A percentile compares a stretch with the other conserved stretches of the same genome.
These are phyloP conservation scores for Hypoxylon sp. DNA, from an alignment of 2,329 filamentous ascomycete genomes.

Conservation along the genomic window DNA sequence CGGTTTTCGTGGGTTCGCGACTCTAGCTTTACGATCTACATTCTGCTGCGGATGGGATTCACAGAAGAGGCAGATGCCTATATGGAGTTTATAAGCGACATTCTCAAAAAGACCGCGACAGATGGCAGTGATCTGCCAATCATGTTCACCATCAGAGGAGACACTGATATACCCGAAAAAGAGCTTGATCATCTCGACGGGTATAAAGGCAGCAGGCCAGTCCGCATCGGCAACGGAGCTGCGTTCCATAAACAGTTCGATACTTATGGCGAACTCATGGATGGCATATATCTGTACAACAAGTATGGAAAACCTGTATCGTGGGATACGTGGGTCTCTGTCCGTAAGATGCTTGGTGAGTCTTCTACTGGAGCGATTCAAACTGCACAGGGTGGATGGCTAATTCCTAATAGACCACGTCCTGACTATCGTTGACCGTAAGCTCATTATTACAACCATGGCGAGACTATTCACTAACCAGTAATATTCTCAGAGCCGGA, in stretches of 20 bases:
- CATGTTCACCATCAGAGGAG: conserved; percentile 84
- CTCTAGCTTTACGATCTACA: conserved; percentile 82
- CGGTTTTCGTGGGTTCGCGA: conserved; percentile 85
- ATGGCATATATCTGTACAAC: conserved; percentile 82
- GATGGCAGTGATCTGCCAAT: conserved; percentile 76
- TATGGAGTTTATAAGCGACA: conserved; percentile 81
- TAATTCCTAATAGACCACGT: conserved; percentile 69
- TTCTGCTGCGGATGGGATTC: conserved; percentile 81
- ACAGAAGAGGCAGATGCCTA: conserved; percentile 81
- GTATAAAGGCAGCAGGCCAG: conserved; percentile 77
- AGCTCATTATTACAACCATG: conserved; percentile 30
- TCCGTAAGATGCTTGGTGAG: conserved; percentile 74
- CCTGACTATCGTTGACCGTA: conserved; percentile 72
- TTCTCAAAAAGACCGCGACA: conserved; percentile 72
- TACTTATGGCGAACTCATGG: conserved; percentile 84
- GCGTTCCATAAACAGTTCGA: conserved; percentile 83
- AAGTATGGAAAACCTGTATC: conserved; percentile 82
- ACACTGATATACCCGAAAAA: conserved; percentile 78
- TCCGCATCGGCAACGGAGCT: conserved; percentile 82
- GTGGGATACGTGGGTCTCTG: conserved; percentile 81
- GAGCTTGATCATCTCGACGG: conserved; percentile 79
- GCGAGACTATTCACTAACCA: background rate
- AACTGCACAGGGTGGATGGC: background rate
- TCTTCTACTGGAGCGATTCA: background rate
- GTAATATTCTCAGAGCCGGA: conserved; percentile 66